These are phyloP conservation scores for Podospora anserina DNA, from an alignment of 495 filamentous ascomycete genomes.

Conservation along the genomic window DNA sequence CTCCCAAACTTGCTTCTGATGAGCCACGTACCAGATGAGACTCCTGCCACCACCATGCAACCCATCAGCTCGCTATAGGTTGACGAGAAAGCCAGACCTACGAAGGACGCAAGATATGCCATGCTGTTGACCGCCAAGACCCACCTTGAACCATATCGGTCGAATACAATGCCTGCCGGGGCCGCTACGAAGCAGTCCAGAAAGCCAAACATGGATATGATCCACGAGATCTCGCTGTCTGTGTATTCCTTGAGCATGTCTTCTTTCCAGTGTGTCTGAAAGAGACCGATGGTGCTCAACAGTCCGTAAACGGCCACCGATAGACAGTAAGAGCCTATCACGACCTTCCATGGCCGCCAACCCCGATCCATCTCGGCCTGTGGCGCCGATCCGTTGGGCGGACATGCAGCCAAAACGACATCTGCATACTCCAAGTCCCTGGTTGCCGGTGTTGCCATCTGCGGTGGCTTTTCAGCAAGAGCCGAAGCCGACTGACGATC, in stretches of 20 bases:
- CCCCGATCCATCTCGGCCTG: constrained; percentile 13
- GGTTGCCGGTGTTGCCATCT: constrained; percentile 13
- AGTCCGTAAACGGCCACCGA: constrained; percentile 30
- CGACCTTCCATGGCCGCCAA: constrained; percentile 27
- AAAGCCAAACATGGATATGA: constrained; percentile 34
- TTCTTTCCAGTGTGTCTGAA: constrained; percentile 30
- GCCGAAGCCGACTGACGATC: background rate
- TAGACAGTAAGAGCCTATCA: constrained; percentile 29
- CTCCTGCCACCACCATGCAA: constrained; percentile 27
- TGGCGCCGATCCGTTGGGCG: background rate
- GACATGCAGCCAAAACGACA: constrained; percentile 7
- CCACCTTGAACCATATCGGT: constrained; percentile 20
- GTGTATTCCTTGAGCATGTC: constrained; percentile 21
- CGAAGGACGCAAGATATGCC: constrained; percentile 24
- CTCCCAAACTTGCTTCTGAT: background rate
- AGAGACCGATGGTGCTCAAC: constrained; percentile 30
- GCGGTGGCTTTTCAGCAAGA: constrained; percentile 1
- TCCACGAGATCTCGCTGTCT: constrained; percentile 28
- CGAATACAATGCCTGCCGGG: constrained; percentile 25
- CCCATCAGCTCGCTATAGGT: constrained; percentile 31
- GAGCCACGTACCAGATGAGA: constrained; percentile 21
- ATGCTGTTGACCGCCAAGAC: constrained; percentile 22
- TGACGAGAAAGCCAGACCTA: constrained; percentile 27
- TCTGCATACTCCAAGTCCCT: constrained; percentile 15
- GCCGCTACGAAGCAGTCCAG: constrained; percentile 26